These are phyloP conservation scores for Claviceps purpurea DNA, from an alignment of 2,329 filamentous ascomycete genomes.

Conservation along the genomic window DNA sequence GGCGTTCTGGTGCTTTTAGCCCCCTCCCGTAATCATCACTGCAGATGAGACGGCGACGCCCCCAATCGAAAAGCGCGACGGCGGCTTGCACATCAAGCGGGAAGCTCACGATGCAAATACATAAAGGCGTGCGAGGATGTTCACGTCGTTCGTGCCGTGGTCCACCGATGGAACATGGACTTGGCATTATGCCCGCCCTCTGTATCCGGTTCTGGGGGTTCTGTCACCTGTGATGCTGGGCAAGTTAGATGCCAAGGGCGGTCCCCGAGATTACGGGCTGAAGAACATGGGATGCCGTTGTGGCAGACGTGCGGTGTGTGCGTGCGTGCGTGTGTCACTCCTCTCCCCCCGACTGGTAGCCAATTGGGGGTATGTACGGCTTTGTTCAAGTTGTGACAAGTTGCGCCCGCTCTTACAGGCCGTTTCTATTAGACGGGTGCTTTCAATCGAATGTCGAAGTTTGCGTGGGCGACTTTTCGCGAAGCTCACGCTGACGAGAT, in stretches of 20 bases:
- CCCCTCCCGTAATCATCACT: not conserved
- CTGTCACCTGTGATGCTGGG: not conserved
- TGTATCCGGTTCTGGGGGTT: not conserved
- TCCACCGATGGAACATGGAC: too few relatives aligned
- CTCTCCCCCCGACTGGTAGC: not conserved
- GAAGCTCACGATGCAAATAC: too few relatives aligned
- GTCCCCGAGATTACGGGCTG: not conserved
- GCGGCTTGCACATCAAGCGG: not conserved
- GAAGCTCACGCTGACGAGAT: not conserved
- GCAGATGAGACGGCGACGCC: not conserved
- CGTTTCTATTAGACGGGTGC: not conserved
- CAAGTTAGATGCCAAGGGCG: not conserved
- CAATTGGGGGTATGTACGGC: not conserved
- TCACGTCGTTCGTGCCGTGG: not conserved
- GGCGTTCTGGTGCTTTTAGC: not conserved
- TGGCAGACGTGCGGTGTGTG: not conserved
- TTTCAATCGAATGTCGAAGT: not conserved
- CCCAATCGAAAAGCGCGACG: not conserved
- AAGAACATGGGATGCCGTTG: not conserved
- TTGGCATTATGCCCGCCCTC: not conserved
- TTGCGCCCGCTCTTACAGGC: not conserved
- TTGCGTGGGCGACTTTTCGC: not conserved
- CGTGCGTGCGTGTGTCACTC: not conserved
- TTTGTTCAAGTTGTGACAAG: not conserved
- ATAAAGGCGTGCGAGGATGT: not conserved